Evolutionary conservation across 805 yeast species (phyloP).

Genomic region (Saturnispora galanensis): DNA sequence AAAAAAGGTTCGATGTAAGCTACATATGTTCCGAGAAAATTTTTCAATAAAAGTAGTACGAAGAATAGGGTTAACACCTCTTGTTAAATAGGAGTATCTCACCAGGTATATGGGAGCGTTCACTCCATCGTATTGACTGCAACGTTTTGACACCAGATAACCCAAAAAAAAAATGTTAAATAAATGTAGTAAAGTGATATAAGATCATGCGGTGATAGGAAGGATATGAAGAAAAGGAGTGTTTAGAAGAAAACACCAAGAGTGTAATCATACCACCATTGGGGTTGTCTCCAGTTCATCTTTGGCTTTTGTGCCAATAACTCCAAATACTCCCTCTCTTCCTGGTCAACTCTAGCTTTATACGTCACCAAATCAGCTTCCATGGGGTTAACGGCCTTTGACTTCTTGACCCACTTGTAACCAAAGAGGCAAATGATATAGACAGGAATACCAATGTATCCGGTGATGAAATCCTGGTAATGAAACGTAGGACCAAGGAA

Average conservation of each 20-base stretch:
- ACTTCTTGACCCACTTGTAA: conserved; percentile 46
- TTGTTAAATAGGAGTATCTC: no score
- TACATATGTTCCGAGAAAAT: no score
- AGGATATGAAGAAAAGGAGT: not conserved
- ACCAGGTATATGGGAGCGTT: no score
- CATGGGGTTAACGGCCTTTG: conserved; percentile 37
- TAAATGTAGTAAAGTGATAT: no score
- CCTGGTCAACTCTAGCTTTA: conserved; percentile 46
- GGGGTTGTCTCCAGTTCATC: conserved; percentile 12
- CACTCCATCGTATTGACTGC: no score
- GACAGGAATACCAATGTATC: conserved; percentile 67
- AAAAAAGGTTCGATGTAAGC: no score
- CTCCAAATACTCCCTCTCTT: conserved; percentile 32
- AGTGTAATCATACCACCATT: conserved; percentile 25
- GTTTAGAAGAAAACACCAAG: conserved; percentile 22
- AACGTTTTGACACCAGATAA: no score
- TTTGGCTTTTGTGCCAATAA: conserved; percentile 7
- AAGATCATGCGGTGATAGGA: no score
- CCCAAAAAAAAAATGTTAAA: no score
- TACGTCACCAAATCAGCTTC: conserved; percentile 55
- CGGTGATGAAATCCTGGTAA: conserved; percentile 62
- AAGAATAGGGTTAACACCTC: no score
- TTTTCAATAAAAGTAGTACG: no score
- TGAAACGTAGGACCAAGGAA: conserved; percentile 44
- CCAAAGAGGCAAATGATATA: conserved; percentile 46